Conservation (phyloP, 441 rosid species). For the Corymbia citriodora region DNA sequence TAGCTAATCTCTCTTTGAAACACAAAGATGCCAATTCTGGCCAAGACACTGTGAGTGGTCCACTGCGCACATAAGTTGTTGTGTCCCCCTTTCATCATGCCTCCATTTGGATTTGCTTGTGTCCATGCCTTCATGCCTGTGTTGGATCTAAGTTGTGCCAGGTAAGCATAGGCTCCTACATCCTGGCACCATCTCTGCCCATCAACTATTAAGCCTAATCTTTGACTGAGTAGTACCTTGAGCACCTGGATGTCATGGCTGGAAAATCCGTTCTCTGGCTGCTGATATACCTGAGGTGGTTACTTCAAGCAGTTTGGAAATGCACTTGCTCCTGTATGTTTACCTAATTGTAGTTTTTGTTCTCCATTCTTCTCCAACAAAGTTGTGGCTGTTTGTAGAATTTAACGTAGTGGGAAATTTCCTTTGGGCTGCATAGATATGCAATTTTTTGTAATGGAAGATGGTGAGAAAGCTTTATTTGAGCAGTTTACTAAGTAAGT, state of each 20-base stretch:
- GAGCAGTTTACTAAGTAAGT: background rate
- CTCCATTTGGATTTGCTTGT: background rate
- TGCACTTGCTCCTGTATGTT: constrained; percentile 20
- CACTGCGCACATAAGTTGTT: constrained; percentile 51
- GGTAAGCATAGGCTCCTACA: constrained; percentile 25
- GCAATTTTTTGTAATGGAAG: background rate
- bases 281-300: constrained; percentile 89
- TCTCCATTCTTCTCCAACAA: background rate
- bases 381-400: background rate
- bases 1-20: constrained; percentile 76
- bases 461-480: background rate
- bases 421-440: background rate
- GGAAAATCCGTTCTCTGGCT: constrained; percentile 26
- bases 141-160: constrained; percentile 6
- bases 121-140: background rate
- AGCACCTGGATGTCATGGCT: constrained; percentile 70
- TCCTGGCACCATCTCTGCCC: constrained; percentile 18
- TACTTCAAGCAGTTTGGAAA: constrained; percentile 34
- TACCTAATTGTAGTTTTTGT: background rate
- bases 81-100: constrained; percentile 6
- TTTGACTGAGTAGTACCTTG: constrained; percentile 31
- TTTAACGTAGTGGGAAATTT: background rate
- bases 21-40: constrained; percentile 64
- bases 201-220: constrained; percentile 5
- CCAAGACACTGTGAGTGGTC: constrained; percentile 55